Evolutionary conservation across 2,329 filamentous ascomycete species (phyloP).

Genomic region (Cladosporium phlei): DNA sequence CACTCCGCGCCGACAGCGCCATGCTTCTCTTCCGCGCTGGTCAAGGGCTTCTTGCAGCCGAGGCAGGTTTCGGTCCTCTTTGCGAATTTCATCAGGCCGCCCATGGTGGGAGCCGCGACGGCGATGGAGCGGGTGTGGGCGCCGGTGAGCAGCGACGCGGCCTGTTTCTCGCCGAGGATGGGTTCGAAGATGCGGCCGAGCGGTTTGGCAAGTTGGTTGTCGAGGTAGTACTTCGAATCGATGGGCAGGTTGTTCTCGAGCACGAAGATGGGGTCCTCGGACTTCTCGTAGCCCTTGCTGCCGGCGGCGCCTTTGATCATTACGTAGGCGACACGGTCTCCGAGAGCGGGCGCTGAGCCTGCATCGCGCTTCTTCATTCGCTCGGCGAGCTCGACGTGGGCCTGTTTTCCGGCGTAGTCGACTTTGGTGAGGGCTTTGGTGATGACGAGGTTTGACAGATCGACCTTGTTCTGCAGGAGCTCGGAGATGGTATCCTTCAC

Average conservation of each 20-base stretch:
- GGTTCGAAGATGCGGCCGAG: constrained; percentile 95
- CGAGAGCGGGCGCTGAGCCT: constrained; percentile 84
- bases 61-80: constrained; percentile 98
- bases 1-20: constrained; percentile 89
- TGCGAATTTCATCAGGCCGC: constrained; percentile 95
- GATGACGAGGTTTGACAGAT: constrained; percentile 99
- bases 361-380: constrained; percentile 97
- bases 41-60: constrained; percentile 96
- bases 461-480: constrained; percentile 91
- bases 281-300: constrained; percentile 93
- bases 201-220: constrained; percentile 96
- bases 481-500: constrained; percentile 96
- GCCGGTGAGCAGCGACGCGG: constrained; percentile 77
- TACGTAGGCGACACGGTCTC: constrained; percentile 96
- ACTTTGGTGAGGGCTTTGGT: constrained; percentile 93
- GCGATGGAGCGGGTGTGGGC: constrained; percentile 94
- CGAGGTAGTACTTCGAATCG: constrained; percentile 96
- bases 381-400: constrained; percentile 89
- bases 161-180: constrained; percentile 89
- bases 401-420: constrained; percentile 86
- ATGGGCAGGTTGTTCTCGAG: constrained; percentile 97
- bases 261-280: constrained; percentile 94
- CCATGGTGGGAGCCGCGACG: constrained; percentile 83
- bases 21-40: constrained; percentile 68
- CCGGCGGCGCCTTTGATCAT: constrained; percentile 89